Base-by-base conservation (phyloP, 2,329 filamentous ascomycete genomes). In the Diaporthe nobilis region DNA sequence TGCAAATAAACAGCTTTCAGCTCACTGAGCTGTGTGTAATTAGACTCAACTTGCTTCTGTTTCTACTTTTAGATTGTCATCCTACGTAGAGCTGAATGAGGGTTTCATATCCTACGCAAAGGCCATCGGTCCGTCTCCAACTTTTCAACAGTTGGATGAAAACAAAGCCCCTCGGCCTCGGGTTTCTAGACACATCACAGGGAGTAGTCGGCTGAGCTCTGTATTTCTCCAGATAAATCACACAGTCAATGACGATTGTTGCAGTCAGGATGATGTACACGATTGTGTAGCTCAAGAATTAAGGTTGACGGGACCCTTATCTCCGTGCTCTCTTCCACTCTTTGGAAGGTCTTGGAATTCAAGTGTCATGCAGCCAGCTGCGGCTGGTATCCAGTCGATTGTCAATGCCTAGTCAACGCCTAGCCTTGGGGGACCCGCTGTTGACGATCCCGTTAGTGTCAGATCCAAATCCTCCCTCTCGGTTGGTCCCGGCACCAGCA, bases 401-500 rank as follows among this genome's bases (percentile, higher is more conserved):
- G 37, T 49, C 42, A 5, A 15, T 65, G 61, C 61, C 61, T 65
- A 49, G 61, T 65, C 61, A 28, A 44, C n/a, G 61, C 61, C 61
- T 65, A 65, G 61, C 61, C 25, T 65, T 65, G 42, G 61, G 42
- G 17, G 42, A 49, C 61, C 61, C 25, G 61, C 42, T 28, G 25
- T 65, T 15, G 39, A 47, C 13, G 37, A 44, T 47, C 39, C 17
- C 39, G 31, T 47, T 63, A 39, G 60, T 44, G 60, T 47, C 39
- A 10, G n/a, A 31, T 44, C 25, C 60, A 65, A 44, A 28, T 44
- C 6, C n/a, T 63, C n/a, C 42, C 15, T 47, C 42, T 65, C 61
- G 61, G 61, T 47, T 65, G 61, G 61, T 65, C 61, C 61, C 61
- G 61, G 42, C 42, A 31, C 61, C 42, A 47, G 61, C 42, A 34